Base-by-base conservation (phyloP, 306 rosid species). In the Rubus idaeus region DNA sequence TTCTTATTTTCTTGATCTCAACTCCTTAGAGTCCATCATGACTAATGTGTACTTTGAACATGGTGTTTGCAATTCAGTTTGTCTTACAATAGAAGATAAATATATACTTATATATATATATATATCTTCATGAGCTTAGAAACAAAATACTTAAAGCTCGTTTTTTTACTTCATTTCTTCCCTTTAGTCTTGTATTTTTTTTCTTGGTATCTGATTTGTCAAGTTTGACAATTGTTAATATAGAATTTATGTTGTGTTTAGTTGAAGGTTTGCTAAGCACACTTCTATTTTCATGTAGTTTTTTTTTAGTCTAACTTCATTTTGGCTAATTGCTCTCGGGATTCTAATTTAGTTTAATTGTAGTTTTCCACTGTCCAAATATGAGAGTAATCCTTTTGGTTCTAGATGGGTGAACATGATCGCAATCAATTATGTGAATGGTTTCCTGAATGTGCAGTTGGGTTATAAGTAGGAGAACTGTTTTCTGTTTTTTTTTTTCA, bases 261-360 rank as follows among this genome's bases (percentile, higher is more conserved):
- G 62, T 52, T 3, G 58, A 51, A 74, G 75, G 81, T 65, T 81
- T 77, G 84, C 41, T 62, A 12, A 26, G 73, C 77, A 58, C 56
- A 23, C 71, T 80, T 79, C 52, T 57, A 23, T 58, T 78, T 76
- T 85, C 78, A 47, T 63, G 44, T 13, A 53, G 46, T 20, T 30
- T 58, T 30, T 20, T 30, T 58, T 69, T 75, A n/a, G 62, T 57
- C 40, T 41, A n/a, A 23, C 35, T 73, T 47, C 45, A 37, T 57
- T 50, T 75, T 78, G 23, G 61, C 64, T 75, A 64, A 80, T 82
- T 80, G 84, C 85, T 87, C 90, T 85, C 76, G 89, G 80, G 90
- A 88, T 80, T 91, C 99, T 96, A 85, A 96, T 90, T 81, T 80
- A 77, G 70, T 89, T 87, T 93, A n/a, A n/a, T n/a, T n/a, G n/a